Percentiles rank a stretch among this genome's conserved stretches.
These are phyloP conservation scores for Neonectria neomacrospora DNA, from an alignment of 2,329 filamentous ascomycete species.

Conservation along the genomic window DNA sequence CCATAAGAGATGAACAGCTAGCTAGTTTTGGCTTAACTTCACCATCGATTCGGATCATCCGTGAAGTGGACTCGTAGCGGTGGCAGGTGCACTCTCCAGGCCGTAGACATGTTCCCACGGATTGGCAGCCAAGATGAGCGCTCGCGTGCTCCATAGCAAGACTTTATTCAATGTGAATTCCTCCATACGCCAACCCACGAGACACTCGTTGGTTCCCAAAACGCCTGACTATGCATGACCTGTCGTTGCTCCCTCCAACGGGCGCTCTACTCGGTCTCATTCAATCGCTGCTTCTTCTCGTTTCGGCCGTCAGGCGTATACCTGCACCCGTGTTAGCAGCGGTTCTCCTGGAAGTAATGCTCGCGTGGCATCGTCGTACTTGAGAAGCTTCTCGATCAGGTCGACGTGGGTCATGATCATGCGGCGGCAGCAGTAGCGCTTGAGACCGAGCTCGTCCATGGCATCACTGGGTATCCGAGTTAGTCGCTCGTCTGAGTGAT, in stretches of 20 bases:
- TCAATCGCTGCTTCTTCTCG: conserved; percentile 65
- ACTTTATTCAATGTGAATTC: conserved; percentile 38
- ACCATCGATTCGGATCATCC: not conserved
- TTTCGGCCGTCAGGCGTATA: conserved; percentile 72
- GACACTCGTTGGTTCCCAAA: conserved; percentile 43
- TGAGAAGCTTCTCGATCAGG: conserved; percentile 96
- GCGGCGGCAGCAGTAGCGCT: conserved; percentile 96
- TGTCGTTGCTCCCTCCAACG: conserved; percentile 27
- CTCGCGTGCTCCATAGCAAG: conserved; percentile 23
- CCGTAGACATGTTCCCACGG: conserved; percentile 21
- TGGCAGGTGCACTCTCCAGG: not conserved
- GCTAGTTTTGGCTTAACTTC: not conserved
- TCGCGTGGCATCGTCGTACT: conserved; percentile 65
- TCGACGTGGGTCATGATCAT: conserved; percentile 99
- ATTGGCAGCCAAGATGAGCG: conserved; percentile 27
- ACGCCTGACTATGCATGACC: conserved; percentile 49
- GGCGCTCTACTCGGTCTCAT: conserved; percentile 48
- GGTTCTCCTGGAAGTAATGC: not conserved
- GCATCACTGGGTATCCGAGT: conserved; percentile 74
- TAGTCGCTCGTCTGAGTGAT: conserved; percentile 30
- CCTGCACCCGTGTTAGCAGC: conserved; percentile 49
- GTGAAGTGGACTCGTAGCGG: not conserved
- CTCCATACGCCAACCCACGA: conserved; percentile 46
- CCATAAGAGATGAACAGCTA: not conserved
- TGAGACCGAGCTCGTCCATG: conserved; percentile 93